phyloP scores from a whole-genome alignment of 441 rosid genomes.

The Francoa sonchifolia region DNA sequence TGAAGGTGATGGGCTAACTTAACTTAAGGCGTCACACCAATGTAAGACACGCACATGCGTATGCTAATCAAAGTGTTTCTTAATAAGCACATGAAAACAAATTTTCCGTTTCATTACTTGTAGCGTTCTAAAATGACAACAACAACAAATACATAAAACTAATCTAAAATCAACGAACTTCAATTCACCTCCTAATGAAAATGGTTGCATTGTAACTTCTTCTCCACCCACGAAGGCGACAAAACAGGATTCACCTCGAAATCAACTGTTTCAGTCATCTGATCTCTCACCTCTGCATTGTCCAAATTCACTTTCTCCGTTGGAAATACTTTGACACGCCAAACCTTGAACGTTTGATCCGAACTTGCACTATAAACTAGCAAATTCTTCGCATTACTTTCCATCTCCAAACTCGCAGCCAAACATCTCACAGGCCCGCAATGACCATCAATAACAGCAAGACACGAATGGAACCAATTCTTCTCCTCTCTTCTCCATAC shows the following conservation, averaged over 20 bases:
- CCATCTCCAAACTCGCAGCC: constrained; percentile 31
- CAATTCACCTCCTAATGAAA: too few relatives aligned
- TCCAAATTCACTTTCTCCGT: constrained; percentile 19
- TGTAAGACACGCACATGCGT: too few relatives aligned
- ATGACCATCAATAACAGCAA: constrained; percentile 46
- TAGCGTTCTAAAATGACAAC: too few relatives aligned
- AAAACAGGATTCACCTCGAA: constrained; percentile 39
- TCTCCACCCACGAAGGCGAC: constrained; percentile 54
- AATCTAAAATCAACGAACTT: too few relatives aligned
- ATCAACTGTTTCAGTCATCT: constrained; percentile 11
- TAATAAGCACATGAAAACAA: too few relatives aligned
- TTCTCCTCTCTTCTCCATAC: constrained; percentile 54
- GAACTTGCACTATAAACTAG: constrained; percentile 39
- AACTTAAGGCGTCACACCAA: too few relatives aligned
- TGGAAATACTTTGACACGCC: constrained; percentile 42
- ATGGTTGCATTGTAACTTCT: constrained; percentile 22
- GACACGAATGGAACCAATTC: constrained; percentile 33
- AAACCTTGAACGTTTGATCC: constrained; percentile 37
- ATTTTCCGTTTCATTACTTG: too few relatives aligned
- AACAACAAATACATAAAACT: too few relatives aligned
- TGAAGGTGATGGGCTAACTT: too few relatives aligned
- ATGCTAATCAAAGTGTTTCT: too few relatives aligned
- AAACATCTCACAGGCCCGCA: constrained; percentile 42
- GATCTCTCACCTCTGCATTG: constrained; percentile 10
- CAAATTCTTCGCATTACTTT: constrained; percentile 31